A percentile compares a stretch with the other conserved stretches of the same genome.
These are phyloP conservation scores for Coleophoma crateriformis DNA, from an alignment of 2,329 filamentous ascomycete genomes.

Conservation along the genomic window DNA sequence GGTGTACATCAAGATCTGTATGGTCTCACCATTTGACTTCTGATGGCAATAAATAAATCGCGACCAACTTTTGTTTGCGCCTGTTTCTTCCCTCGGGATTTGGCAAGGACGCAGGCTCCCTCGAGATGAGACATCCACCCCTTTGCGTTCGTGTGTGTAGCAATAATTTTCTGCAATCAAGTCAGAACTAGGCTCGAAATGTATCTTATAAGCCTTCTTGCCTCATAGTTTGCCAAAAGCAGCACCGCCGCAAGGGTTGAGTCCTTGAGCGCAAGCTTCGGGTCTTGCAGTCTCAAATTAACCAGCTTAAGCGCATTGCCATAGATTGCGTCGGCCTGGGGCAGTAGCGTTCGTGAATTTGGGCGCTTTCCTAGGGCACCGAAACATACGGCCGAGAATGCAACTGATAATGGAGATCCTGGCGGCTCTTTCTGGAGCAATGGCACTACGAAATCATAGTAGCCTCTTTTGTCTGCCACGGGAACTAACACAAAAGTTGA, in stretches of 20 bases:
- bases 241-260: slow-evolving; percentile 51
- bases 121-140: slow-evolving; percentile 57
- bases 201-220: slow-evolving; percentile 14
- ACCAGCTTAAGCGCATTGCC: slow-evolving; percentile 46
- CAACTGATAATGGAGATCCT: slow-evolving; percentile 41
- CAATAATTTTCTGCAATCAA: slow-evolving; percentile 36
- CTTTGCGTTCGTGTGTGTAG: slow-evolving; percentile 45
- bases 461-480: slow-evolving; percentile 41
- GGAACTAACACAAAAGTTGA: slow-evolving; percentile 54
- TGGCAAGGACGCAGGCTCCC: slow-evolving; percentile 33
- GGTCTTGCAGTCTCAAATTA: slow-evolving; percentile 44
- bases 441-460: slow-evolving; percentile 51
- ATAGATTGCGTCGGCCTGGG: slow-evolving; percentile 43
- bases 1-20: no score
- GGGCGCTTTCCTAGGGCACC: slow-evolving; percentile 48
- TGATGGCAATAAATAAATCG: no score
- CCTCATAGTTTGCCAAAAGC: slow-evolving; percentile 54
- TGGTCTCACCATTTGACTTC: no score
- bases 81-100: no score
- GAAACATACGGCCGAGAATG: slow-evolving; percentile 50
- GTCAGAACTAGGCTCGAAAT: neutral
- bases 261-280: slow-evolving; percentile 41
- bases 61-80: no score
- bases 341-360: slow-evolving; percentile 25
- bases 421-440: slow-evolving; percentile 37